phyloP scores from a whole-genome alignment of 2,329 filamentous ascomycete species.

The Paecilomyces dactylethromorphus region DNA sequence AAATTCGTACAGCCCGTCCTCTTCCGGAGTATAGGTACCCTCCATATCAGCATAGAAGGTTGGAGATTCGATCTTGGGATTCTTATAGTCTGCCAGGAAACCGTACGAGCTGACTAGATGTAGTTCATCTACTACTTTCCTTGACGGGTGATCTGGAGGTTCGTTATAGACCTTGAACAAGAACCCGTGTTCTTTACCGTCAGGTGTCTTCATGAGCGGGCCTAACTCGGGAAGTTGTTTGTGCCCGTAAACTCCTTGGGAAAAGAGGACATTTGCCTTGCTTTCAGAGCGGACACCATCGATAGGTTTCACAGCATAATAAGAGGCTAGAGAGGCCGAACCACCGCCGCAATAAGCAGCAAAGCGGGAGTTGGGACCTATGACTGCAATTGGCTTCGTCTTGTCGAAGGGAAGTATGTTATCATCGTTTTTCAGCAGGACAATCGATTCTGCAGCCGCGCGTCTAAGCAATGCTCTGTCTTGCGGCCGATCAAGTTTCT shows the following conservation, averaged over 20 bases:
- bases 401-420: conserved; percentile 52
- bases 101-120: conserved; percentile 38
- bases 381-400: conserved; percentile 43
- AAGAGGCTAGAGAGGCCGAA: conserved; percentile 49
- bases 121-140: conserved; percentile 48
- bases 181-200: conserved; percentile 50
- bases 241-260: conserved; percentile 59
- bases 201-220: conserved; percentile 43
- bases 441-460: conserved; percentile 62
- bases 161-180: conserved; percentile 58
- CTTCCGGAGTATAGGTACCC: conserved; percentile 53
- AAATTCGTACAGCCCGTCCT: conserved; percentile 57
- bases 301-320: conserved; percentile 40
- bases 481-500: conserved; percentile 52
- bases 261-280: conserved; percentile 39
- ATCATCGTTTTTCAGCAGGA: conserved; percentile 67
- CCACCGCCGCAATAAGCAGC: conserved; percentile 54
- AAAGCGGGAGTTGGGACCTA: conserved; percentile 49
- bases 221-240: conserved; percentile 57
- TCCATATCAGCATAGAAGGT: conserved; percentile 58
- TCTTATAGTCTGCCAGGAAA: conserved; percentile 48
- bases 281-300: conserved; percentile 35
- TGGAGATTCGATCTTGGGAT: conserved; percentile 46
- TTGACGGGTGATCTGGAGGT: conserved; percentile 41
- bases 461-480: conserved; percentile 58